Conservation (phyloP, 441 rosid genomes). For the Macaranga tanarius region DNA sequence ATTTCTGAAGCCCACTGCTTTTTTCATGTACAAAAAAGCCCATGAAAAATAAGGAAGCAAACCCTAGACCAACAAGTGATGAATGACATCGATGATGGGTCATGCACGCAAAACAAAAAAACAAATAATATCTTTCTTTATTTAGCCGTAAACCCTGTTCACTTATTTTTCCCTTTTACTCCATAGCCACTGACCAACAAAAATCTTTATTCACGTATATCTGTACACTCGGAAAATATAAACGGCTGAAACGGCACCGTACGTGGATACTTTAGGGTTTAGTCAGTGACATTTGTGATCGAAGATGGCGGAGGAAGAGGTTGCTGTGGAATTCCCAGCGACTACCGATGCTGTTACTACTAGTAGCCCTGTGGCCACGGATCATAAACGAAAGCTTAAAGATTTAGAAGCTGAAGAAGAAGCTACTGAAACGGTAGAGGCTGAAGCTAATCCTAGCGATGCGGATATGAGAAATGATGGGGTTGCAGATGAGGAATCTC, state of each 20-base stretch:
- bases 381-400: slow-evolving; percentile 79
- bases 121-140: no score
- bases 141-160: no score
- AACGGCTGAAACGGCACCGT: background rate
- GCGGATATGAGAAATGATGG: slow-evolving; percentile 27
- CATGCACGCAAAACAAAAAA: no score
- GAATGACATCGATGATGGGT: no score
- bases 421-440: background rate
- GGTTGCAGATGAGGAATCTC: slow-evolving; percentile 31
- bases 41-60: no score
- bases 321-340: slow-evolving; percentile 29
- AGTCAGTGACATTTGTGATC: slow-evolving; percentile 1
- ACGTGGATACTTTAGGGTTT: background rate
- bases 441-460: slow-evolving; percentile 21
- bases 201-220: no score
- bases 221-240: no score
- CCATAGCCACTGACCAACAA: no score
- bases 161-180: no score
- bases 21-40: no score
- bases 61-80: no score
- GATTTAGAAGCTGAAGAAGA: slow-evolving; percentile 46
- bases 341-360: background rate
- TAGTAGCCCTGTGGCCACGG: slow-evolving; percentile 37
- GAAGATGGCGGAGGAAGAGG: slow-evolving; percentile 70
- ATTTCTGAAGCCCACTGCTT: no score